phyloP scores from a whole-genome alignment of 176 grass and related monocot genomes.

The Triticum urartu region DNA sequence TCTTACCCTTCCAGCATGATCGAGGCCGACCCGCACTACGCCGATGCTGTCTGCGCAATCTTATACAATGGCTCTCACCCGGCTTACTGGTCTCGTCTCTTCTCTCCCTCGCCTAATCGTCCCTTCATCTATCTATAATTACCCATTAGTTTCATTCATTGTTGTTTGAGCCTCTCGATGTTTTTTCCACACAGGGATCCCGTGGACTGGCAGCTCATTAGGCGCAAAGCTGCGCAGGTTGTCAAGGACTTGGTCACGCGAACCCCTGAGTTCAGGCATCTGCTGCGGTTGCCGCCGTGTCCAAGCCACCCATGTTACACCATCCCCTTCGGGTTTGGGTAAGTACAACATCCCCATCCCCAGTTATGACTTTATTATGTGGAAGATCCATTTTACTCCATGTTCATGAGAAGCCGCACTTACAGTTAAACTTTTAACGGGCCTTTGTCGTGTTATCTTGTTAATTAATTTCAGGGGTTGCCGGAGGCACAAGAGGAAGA shows the following conservation, averaged over 20 bases:
- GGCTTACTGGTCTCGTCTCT: not conserved
- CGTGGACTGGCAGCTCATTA: not conserved
- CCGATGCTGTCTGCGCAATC: not conserved
- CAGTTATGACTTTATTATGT: not conserved
- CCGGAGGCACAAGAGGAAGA: slow-evolving; percentile 1
- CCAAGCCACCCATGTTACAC: not conserved
- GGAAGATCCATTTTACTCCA: not conserved
- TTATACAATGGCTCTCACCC: not conserved
- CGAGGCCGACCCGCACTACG: not conserved
- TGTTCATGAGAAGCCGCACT: not conserved
- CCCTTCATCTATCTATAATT: not conserved
- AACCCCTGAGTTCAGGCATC: not conserved
- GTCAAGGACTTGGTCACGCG: not conserved
- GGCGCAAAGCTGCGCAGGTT: not conserved
- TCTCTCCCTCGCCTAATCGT: not conserved
- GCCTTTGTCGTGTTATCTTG: not conserved
- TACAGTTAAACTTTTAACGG: not conserved
- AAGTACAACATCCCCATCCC: not conserved
- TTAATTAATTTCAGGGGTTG: not conserved
- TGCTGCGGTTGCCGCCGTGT: not conserved
- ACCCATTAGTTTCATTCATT: not conserved
- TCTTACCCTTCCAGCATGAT: not conserved
- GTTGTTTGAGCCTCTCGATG: not conserved
- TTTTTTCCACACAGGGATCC: not conserved
- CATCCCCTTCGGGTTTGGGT: not conserved